Base-by-base conservation (phyloP, 2,329 filamentous ascomycete genomes). In the Didymella pinodella region DNA sequence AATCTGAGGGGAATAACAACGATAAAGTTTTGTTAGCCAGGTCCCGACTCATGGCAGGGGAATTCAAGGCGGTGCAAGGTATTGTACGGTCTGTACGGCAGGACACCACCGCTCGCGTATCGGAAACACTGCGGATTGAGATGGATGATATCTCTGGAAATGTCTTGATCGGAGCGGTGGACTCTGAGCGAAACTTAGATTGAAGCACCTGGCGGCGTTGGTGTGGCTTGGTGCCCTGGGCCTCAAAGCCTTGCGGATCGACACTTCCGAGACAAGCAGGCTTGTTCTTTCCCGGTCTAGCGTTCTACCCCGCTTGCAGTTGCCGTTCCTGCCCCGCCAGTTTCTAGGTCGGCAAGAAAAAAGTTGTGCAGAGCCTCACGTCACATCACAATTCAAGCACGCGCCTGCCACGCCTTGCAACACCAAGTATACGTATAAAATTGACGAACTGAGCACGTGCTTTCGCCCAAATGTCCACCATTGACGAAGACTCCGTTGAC, bases 401-500 rank as follows among this genome's bases (percentile, higher is more conserved):
- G 47, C 41, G 31, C 31, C 46, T 41, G 14, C 41, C 32, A 45
- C 46, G 18, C 41, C 18, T 36, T 34, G 41, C 46, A 50, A 40
- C 18, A 44, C 14, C 32, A 41, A 31, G 16, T n/a, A 28, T 26
- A 26, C 36, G 10, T 6, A 22, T 22, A 22, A 22, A 22, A 22
- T 3, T 22, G 22, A 45, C 7, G 5, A 31, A 14, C 4, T 3
- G 45, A 28, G 25, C 18, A n/a, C 29, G 7, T 25, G 40, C 16
- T 28, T 31, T 45, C 56, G 65, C 61, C 22, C 41, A 28, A 44
- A 72, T 71, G 70, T 53, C 70, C 29, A 58, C 59, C 28, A 64
- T 75, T 50, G 70, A 71, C 48, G 88, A 90, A 74, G 93, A 97
- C 52, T 87, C 93, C 77, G 89, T 96, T 70, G 93, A 97, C 76